Base-by-base conservation (phyloP, 768 basidiomycete species). In the Lactarius quietus region DNA sequence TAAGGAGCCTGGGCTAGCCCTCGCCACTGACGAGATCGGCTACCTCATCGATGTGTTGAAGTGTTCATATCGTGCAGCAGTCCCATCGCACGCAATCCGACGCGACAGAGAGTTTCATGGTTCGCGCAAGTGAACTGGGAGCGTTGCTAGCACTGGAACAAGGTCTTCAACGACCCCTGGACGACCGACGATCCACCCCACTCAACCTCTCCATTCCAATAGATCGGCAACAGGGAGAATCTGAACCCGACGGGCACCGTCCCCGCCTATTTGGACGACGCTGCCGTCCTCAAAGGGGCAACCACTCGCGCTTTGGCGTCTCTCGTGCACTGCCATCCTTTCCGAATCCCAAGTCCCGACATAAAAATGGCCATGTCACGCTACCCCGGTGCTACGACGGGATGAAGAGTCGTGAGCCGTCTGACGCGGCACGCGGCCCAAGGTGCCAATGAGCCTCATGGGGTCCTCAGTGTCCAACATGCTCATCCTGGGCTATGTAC, bases 51-150 rank as follows among this genome's bases (percentile, higher is more conserved):
- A 90, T 60, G 94, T 92, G n/a, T 99, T 68, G 82, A 90, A 60
- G 94, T 92, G 12, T 99, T 94, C 76, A 81, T 92, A 31, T 81
- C 88, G n/a, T 88, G 90, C 6, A 64, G 79, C 6, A 73, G 80
- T 17, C 82, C 90, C 1, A 85, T 90, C 75, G 81, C 81, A 57
- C 86, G 95, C 41, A 89, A 93, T 73, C 97, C 96, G 9, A 97
- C 92, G 97, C 98, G 73, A 95, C 96, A 3, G 97, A 99, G 74
- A 82, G 98, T 9, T 99, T 99, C 84, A 99, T 98, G 97, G n/a
- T 99, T 98, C 76, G 96, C 97, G 3, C 97, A 99, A 73, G 96
- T 99, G 75, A 99, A 99, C 78, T 98, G 95, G 23, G 97, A 99
- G 75, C 97, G 98, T 73, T 99, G 97, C 76, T 84, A 97, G 39